These are phyloP conservation scores for Fusarium sp. DNA, from an alignment of 2,329 filamentous ascomycete genomes.

Conservation along the genomic window DNA sequence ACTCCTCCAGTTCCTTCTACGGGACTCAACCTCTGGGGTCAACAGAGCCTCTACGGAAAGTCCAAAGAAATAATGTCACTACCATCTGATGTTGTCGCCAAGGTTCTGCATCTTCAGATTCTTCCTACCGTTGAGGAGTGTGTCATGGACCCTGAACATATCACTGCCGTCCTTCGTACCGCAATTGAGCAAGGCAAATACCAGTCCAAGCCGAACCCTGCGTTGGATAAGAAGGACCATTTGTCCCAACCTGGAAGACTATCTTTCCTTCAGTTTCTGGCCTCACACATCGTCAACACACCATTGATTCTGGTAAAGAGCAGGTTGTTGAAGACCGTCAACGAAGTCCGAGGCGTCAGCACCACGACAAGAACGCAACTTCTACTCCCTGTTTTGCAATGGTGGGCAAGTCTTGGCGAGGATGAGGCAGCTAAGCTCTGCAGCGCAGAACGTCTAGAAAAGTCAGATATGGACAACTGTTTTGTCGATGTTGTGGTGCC, in stretches of 20 bases:
- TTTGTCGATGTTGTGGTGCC: constrained; percentile 64
- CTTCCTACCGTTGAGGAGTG: constrained; percentile 85
- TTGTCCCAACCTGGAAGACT: constrained; percentile 70
- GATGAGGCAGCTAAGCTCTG: constrained; percentile 60
- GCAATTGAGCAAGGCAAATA: constrained; percentile 56
- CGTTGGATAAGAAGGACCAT: constrained; percentile 63
- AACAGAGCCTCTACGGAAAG: constrained; percentile 72
- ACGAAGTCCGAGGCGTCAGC: constrained; percentile 78
- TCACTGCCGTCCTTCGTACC: constrained; percentile 68
- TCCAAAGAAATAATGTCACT: constrained; percentile 67
- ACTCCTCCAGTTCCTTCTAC: constrained; percentile 50
- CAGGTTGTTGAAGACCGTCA: constrained; percentile 76
- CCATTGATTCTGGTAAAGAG: constrained; percentile 77
- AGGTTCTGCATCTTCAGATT: constrained; percentile 73
- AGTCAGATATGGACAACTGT: constrained; percentile 53
- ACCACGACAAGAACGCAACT: constrained; percentile 75
- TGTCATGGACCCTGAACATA: constrained; percentile 78
- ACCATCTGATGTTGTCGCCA: constrained; percentile 64
- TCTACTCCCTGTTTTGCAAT: constrained; percentile 77
- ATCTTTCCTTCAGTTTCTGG: constrained; percentile 76
- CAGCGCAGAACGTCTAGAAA: constrained; percentile 55
- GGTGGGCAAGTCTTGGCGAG: constrained; percentile 70
- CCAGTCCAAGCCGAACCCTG: constrained; percentile 45
- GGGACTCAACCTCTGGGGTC: constrained; percentile 66
- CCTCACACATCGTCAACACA: constrained; percentile 75